Conservation (phyloP, 2,329 filamentous ascomycete species). For the Pseudopyrenochaeta lycopersici region DNA sequence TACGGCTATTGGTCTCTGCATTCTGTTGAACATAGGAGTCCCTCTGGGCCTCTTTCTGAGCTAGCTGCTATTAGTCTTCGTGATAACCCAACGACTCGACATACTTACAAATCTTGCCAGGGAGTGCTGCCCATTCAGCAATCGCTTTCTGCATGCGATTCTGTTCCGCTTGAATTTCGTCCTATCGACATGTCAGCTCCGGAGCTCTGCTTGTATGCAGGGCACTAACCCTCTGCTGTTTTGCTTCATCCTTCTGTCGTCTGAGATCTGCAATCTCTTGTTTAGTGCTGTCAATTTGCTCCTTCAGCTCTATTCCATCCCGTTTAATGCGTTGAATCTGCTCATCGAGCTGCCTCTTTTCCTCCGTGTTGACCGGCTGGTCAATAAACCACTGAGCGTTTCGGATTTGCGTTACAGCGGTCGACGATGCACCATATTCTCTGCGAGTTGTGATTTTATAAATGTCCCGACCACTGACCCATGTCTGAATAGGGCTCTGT, state of each 20-base stretch:
- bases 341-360: constrained; percentile 68
- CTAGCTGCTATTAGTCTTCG: constrained; percentile 44
- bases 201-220: background rate
- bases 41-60: constrained; percentile 57
- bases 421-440: constrained; percentile 84
- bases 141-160: constrained; percentile 71
- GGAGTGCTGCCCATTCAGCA: constrained; percentile 72
- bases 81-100: too few relatives aligned
- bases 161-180: constrained; percentile 68
- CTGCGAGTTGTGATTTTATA: constrained; percentile 70
- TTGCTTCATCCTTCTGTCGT: constrained; percentile 22
- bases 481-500: constrained; percentile 67
- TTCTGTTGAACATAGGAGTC: constrained; percentile 52
- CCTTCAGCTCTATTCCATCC: constrained; percentile 48
- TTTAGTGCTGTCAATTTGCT: constrained; percentile 40
- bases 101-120: constrained; percentile 72
- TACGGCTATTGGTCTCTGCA: constrained; percentile 54
- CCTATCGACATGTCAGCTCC: constrained; percentile 17
- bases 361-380: constrained; percentile 74
- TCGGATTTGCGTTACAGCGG: constrained; percentile 68
- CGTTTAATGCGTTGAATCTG: constrained; percentile 55
- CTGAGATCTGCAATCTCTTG: constrained; percentile 24
- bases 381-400: constrained; percentile 77
- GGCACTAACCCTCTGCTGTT: constrained; percentile 14
- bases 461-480: constrained; percentile 71